Evolutionary conservation across 83 land plant genomes (phyloP), one percentile per base, ranked within the genome.

Genomic region (Isoetes engelmannii): DNA sequence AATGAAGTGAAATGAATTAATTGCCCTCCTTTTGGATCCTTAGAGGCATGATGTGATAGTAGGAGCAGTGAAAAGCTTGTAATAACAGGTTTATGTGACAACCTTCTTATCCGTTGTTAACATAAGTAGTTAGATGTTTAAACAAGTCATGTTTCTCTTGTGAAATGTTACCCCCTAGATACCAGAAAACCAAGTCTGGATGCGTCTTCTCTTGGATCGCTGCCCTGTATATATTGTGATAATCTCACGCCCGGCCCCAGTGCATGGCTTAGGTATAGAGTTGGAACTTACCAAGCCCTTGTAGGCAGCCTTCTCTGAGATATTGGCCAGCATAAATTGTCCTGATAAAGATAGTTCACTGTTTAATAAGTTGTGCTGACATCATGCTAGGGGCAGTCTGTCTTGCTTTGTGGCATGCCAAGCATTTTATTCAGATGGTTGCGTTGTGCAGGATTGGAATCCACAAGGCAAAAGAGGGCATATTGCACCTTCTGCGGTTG

Each of bases 401-500:
- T 12, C 19, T 59, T 17, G 13, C 3, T 51, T 17, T 51, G 15
- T 3, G 1, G 13, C 55, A 12, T 3, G 13, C 55, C 55, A 51
- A 12, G 17, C 55, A 51, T 17, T 17, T 12, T 17, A 28, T 28
- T 28, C 37, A 28, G 37, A 28, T 28, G 37, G 37, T 28, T 28
- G 37, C 37, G 1, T 68, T 68, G 55, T 49, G 12, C 74, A 93
- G 98, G 82, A 61, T 4, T 93, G 98, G 98, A 83, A 75, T 61
- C 84, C 92, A 45, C 71, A 54, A 42, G 84, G 84, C 55, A 82
- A 76, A 59, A 78, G 80, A 68, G 92, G 87, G 42, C 78, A 73
- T 50, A 83, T 72, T 77, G 96, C 96, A 42, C 78, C 88, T 9
- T 94, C 98, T 17, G 84, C 77, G 57, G 84, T 88, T 28, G 98